These are phyloP conservation scores for Dictyostelium brefeldianum DNA, from an alignment of 78 protist species.

Conservation along the genomic window DNA sequence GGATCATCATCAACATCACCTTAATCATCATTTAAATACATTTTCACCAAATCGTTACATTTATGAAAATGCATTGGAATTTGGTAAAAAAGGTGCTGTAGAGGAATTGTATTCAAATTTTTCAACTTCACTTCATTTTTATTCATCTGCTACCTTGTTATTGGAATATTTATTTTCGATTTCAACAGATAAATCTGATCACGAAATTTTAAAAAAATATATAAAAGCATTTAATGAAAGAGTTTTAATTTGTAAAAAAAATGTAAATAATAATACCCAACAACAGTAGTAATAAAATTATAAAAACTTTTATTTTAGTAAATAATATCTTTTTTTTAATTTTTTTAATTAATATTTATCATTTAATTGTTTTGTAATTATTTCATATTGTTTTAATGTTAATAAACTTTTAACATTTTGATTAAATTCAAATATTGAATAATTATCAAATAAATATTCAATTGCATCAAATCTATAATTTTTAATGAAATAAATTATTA, in stretches of 20 bases:
- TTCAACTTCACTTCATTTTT: constrained; percentile 43
- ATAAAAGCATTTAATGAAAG: not conserved
- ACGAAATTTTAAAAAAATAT: constrained; percentile 51
- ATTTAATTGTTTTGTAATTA: not conserved
- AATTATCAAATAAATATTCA: not conserved
- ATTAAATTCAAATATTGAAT: not conserved
- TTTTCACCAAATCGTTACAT: constrained; percentile 48
- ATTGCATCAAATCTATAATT: not conserved
- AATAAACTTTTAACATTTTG: no score
- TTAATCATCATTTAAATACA: not conserved
- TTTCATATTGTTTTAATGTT: no score
- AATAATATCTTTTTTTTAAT: no score
- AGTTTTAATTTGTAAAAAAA: not conserved
- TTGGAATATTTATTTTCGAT: constrained; percentile 59
- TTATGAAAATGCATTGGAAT: constrained; percentile 57
- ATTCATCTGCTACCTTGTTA: constrained; percentile 27
- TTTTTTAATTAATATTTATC: no score
- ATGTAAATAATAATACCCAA: not conserved
- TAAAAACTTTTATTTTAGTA: not conserved
- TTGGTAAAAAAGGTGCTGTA: constrained; percentile 64
- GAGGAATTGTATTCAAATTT: constrained; percentile 56
- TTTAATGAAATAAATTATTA: not conserved
- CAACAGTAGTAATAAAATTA: not conserved
- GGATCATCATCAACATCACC: not conserved
- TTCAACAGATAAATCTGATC: constrained; percentile 28